Evolutionary conservation across 306 rosid genomes (phyloP).

Genomic region (Luffa acutangula): DNA sequence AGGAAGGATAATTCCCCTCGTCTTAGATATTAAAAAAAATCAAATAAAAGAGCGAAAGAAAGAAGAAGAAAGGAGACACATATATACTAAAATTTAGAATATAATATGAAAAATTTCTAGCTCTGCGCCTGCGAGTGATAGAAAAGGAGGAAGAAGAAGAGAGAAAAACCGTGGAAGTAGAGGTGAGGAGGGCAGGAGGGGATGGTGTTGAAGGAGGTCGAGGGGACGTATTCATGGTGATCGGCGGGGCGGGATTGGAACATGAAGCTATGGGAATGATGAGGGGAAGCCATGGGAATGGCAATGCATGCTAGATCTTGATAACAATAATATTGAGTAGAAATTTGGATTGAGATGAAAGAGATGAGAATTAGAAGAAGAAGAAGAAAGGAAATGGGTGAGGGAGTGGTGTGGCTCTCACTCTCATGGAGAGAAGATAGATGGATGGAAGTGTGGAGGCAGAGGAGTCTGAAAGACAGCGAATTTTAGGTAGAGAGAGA

Average conservation of each 20-base stretch:
- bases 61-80: background rate
- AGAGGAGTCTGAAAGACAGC: slow-evolving; percentile 19
- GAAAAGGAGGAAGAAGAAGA: background rate
- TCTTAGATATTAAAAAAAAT: too few relatives aligned
- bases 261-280: slow-evolving; percentile 63
- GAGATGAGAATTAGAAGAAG: background rate
- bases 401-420: slow-evolving; percentile 71
- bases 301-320: slow-evolving; percentile 2
- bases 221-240: slow-evolving; percentile 29
- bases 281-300: slow-evolving; percentile 35
- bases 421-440: slow-evolving; percentile 70
- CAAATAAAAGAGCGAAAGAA: background rate
- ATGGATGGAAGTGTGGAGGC: slow-evolving; percentile 15
- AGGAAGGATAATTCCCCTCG: too few relatives aligned
- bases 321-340: background rate
- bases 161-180: slow-evolving; percentile 54
- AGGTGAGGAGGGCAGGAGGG: slow-evolving; percentile 16
- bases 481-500: slow-evolving; percentile 16
- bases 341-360: background rate
- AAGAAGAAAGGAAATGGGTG: slow-evolving; percentile 9
- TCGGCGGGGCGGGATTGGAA: slow-evolving; percentile 56
- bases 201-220: slow-evolving; percentile 9
- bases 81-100: too few relatives aligned
- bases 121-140: too few relatives aligned
- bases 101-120: too few relatives aligned